These are phyloP conservation scores for Penicillium malachiteum DNA, from an alignment of 495 filamentous ascomycete species.

Conservation along the genomic window DNA sequence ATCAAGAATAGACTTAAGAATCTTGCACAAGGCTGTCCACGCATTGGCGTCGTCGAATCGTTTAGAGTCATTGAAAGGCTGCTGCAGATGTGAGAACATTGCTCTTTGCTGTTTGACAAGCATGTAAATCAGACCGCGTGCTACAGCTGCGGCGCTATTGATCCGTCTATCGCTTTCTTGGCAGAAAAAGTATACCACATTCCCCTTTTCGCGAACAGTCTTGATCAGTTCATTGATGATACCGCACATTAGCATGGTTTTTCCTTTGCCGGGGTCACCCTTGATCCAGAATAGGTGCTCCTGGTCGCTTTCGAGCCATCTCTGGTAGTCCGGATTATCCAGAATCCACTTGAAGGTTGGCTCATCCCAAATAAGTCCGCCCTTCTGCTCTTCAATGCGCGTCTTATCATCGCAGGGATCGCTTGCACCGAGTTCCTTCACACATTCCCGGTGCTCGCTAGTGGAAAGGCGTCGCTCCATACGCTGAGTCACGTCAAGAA, in stretches of 20 bases:
- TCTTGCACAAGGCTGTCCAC: background rate
- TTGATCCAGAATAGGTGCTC: background rate
- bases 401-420: constrained; percentile 40
- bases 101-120: too few relatives aligned
- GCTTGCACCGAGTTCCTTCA: constrained; percentile 14
- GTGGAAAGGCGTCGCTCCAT: background rate
- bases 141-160: too few relatives aligned
- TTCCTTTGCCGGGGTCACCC: too few relatives aligned
- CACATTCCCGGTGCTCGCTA: constrained; percentile 3
- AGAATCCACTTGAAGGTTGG: background rate
- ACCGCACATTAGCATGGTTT: too few relatives aligned
- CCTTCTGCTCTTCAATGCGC: constrained; percentile 16
- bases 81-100: too few relatives aligned
- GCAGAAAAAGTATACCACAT: too few relatives aligned
- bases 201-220: too few relatives aligned
- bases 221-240: too few relatives aligned
- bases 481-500: background rate
- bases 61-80: too few relatives aligned
- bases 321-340: background rate
- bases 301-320: background rate
- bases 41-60: background rate
- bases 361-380: background rate
- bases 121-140: too few relatives aligned
- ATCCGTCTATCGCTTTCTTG: too few relatives aligned
- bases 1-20: background rate